Base-by-base conservation (phyloP, 31 red algal genomes). In the Odonthalia washingtoniensis region DNA sequence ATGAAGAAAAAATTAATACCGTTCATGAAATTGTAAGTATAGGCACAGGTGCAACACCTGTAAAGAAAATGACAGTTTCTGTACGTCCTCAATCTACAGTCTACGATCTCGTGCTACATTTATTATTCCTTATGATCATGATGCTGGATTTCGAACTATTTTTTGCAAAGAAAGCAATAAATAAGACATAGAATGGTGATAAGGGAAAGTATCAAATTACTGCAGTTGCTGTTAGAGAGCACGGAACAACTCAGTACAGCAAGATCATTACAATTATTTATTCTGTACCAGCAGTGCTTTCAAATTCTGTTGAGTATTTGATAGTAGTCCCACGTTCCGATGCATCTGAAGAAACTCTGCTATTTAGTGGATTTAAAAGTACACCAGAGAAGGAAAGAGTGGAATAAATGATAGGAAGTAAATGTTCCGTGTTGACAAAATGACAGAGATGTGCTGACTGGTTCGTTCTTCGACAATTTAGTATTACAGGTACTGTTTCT, bases 391-490 rank as follows among this genome's bases (percentile, higher is more conserved):
- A 21, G 21, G 49, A 57, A 21, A 21, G 21, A 9, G 21, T 57
- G 49, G 12, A 21, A 57, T 14, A 80, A 5, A 4, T 17, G 57
- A 30, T 61, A 49, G 9, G 45, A 49, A 6, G 45, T 49, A 46
- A 6, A 14, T 39, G 40, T 49, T 0, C 18, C 24, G 74, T 77
- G 40, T 37, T 77, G 27, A 77, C 38, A 43, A 0, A 40, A 21
- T n/a, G 24, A 16, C 26, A 77, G 38, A 40, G 74, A 27, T 45
- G 74, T 45, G 74, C 74, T 30, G 38, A 77, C 27, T 77, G 38
- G 74, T 40, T 77, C 44, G 74, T 77, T 16, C 27, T 77, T 18
- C 26, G 74, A 39, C 74, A 77, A 40, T 77, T 77, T 37, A 37
- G 31, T 24, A 21, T 21, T 14, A 57, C 21, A 57, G 49, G 49